Base-by-base conservation (phyloP, 2,329 filamentous ascomycete species). In the Byssothecium circinans region DNA sequence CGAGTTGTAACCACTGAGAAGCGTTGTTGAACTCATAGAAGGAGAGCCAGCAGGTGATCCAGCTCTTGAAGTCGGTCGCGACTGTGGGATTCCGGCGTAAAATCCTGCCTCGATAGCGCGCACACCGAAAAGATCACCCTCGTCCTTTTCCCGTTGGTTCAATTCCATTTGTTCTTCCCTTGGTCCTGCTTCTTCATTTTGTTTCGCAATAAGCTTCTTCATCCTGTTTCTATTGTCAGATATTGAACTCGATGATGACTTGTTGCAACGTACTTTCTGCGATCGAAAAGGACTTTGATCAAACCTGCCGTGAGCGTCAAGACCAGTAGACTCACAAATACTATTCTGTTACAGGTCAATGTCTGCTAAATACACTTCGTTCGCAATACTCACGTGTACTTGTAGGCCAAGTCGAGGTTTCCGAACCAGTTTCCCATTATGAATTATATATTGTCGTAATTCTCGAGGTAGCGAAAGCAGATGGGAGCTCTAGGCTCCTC, bases 41-140 rank as follows among this genome's bases (percentile, higher is more conserved):
- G 62, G 60, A 23, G 54, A 55, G 18, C 57, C 60, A 17, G 52
- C 49, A 18, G 53, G 47, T 22, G 68, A 71, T 52, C 60, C 61
- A 14, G 67, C 61, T 58, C 65, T 62, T 50, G 69, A 71, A 10
- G 60, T 63, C 18, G 69, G 69, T 35, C 68, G 66, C 19, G 70
- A 73, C 43, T 73, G 70, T 20, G 66, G 62, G 10, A 73, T 67
- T 41, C 70, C 70, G 38, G 67, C 70, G 41, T 62, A 72, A 56
- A 69, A 73, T n/a, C 70, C 70, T 30, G 70, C 69, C 55, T 73
- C 70, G 27, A 73, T 68, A 46, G 70, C 70, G n/a, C 70, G 67
- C 35, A 72, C 58, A 38, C 69, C 69, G 42, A 73, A 72, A 2
- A 71, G 56, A 41, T 73, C 69, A 14, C 69, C 69, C 45, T 72